Evolutionary conservation across 345 rosid species (phyloP).

Genomic region (Salix koriyanagi): DNA sequence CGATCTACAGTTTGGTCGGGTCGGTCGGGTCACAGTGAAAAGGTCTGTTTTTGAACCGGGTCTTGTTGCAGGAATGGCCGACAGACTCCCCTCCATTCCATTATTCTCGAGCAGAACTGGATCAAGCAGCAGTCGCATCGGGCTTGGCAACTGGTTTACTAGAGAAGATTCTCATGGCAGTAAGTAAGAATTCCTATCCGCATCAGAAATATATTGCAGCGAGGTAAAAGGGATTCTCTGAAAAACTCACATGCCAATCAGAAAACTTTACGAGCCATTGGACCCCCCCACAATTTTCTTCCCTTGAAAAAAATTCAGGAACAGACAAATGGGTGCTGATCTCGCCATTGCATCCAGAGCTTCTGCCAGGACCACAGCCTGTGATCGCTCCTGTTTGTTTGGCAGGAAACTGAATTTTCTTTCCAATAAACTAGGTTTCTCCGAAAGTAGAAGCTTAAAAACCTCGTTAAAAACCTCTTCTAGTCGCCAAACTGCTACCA

Average conservation of each 20-base stretch:
- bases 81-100: too few relatives aligned
- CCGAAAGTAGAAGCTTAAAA: neutral
- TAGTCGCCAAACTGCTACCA: neutral
- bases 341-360: neutral
- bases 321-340: neutral
- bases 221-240: conserved; percentile 6
- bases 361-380: neutral
- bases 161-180: too few relatives aligned
- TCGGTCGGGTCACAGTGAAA: too few relatives aligned
- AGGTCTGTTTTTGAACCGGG: too few relatives aligned
- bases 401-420: neutral
- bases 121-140: too few relatives aligned
- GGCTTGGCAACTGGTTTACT: too few relatives aligned
- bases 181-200: neutral
- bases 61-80: too few relatives aligned
- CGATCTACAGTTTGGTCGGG: too few relatives aligned
- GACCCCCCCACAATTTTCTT: neutral
- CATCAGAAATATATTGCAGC: neutral
- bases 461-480: neutral
- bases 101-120: too few relatives aligned
- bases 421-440: neutral
- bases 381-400: neutral
- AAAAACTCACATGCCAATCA: neutral
- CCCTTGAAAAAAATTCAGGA: neutral
- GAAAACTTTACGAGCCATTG: neutral